These are phyloP conservation scores for Thermothielavioides terrestris DNA, from an alignment of 495 filamentous ascomycete genomes.

Conservation along the genomic window DNA sequence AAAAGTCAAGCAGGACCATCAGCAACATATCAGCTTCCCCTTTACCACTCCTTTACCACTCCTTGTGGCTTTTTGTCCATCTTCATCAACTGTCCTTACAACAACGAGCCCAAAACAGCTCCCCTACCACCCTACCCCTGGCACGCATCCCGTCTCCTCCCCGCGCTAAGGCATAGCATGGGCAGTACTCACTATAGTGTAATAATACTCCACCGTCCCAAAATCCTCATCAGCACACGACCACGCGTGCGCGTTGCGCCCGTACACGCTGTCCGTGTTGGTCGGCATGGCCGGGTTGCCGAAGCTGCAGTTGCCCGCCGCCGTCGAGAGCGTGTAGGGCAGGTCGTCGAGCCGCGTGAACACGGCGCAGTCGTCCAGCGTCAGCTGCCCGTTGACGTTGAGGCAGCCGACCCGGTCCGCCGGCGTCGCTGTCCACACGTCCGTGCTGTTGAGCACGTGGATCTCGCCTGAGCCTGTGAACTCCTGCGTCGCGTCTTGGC, in stretches of 20 bases:
- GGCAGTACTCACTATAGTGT: conserved; percentile 22
- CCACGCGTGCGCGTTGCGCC: conserved; percentile 19
- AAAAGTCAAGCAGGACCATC: too few relatives aligned
- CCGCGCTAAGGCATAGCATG: too few relatives aligned
- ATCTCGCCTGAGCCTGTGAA: conserved; percentile 25
- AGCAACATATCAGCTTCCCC: not conserved
- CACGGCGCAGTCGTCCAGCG: conserved; percentile 23
- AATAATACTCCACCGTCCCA: conserved; percentile 14
- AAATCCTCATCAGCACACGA: conserved; percentile 11
- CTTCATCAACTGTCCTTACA: too few relatives aligned
- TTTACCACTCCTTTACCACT: too few relatives aligned
- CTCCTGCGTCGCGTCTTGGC: not conserved
- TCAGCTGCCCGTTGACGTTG: conserved; percentile 18
- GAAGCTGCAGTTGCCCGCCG: conserved; percentile 26
- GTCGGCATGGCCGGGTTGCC: conserved; percentile 20
- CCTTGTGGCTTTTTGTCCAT: not conserved
- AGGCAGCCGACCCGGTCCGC: conserved; percentile 27
- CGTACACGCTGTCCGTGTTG: conserved; percentile 31
- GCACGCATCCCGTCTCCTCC: too few relatives aligned
- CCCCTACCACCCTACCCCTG: too few relatives aligned
- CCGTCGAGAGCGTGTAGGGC: conserved; percentile 24
- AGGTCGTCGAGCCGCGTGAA: conserved; percentile 16
- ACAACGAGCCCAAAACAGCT: not conserved
- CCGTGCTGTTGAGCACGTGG: conserved; percentile 22
- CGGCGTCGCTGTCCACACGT: conserved; percentile 3